Evolutionary conservation across 352 stramenopile species (phyloP).

Genomic region (Phytophthora ramorum): DNA sequence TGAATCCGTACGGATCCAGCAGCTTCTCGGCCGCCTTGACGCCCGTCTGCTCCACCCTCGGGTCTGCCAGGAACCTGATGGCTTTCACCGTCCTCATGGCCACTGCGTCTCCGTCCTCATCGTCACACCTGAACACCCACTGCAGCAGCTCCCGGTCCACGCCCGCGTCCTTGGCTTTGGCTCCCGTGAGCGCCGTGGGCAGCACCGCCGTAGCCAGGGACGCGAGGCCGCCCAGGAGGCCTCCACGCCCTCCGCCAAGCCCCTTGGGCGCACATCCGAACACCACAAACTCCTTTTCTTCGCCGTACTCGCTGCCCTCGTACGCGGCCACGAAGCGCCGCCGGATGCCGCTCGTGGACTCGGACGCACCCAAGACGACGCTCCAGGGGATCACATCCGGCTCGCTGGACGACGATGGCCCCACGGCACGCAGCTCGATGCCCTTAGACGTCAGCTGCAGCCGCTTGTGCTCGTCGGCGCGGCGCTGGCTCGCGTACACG

Average conservation of each 20-base stretch:
- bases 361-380: slow-evolving; percentile 49
- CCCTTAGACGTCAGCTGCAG: slow-evolving; percentile 42
- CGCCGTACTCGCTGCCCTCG: slow-evolving; percentile 18
- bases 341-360: slow-evolving; percentile 28
- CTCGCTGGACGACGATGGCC: slow-evolving; percentile 1
- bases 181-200: slow-evolving; percentile 19
- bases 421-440: slow-evolving; percentile 41
- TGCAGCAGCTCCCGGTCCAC: slow-evolving; percentile 44
- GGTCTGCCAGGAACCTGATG: slow-evolving; percentile 57
- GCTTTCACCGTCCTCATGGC: slow-evolving; percentile 43
- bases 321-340: slow-evolving; percentile 37
- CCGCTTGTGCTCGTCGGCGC: slow-evolving; percentile 33
- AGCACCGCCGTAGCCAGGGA: slow-evolving; percentile 38
- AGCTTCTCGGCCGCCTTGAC: slow-evolving; percentile 38
- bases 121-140: slow-evolving; percentile 56
- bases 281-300: slow-evolving; percentile 44
- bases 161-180: slow-evolving; percentile 20
- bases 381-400: slow-evolving; percentile 52
- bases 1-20: slow-evolving; percentile 46
- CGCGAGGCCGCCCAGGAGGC: slow-evolving; percentile 21
- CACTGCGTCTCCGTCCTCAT: slow-evolving; percentile 33
- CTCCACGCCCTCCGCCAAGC: slow-evolving; percentile 15
- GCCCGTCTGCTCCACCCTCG: slow-evolving; percentile 32
- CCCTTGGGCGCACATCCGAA: slow-evolving; percentile 40
- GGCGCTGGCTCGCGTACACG: slow-evolving; percentile 33